Percentiles rank a stretch among this genome's conserved stretches.
Evolutionary conservation across 352 stramenopile species (phyloP).

Genomic region (Pythium sp.): DNA sequence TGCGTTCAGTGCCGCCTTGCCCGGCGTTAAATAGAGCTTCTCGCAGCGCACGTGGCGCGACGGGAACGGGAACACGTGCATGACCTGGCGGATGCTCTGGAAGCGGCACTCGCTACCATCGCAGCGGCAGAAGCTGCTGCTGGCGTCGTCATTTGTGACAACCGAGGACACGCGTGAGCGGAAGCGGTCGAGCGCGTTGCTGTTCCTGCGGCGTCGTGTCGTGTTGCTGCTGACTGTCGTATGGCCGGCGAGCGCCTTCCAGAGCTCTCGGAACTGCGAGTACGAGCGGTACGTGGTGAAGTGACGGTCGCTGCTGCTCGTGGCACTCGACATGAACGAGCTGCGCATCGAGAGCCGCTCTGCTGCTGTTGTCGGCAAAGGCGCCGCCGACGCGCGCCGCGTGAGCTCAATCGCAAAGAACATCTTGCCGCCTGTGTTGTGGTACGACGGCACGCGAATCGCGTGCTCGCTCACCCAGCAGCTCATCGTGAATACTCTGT

Average conservation of each 20-base stretch:
- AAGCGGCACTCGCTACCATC: slow-evolving; percentile 39
- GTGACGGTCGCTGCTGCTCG: slow-evolving; percentile 18
- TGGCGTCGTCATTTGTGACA: background rate
- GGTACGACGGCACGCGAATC: slow-evolving; percentile 21
- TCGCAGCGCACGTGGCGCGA: slow-evolving; percentile 28
- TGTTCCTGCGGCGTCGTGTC: background rate
- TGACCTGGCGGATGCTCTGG: slow-evolving; percentile 31
- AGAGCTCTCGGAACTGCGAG: slow-evolving; percentile 61
- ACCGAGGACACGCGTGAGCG: slow-evolving; percentile 6
- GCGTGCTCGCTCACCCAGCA: slow-evolving; percentile 23
- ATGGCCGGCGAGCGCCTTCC: slow-evolving; percentile 33
- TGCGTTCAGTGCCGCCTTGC: slow-evolving; percentile 31
- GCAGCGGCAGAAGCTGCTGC: slow-evolving; percentile 32
- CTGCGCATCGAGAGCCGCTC: slow-evolving; percentile 20
- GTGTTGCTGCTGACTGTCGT: background rate
- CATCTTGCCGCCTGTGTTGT: slow-evolving; percentile 22
- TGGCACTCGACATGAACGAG: slow-evolving; percentile 16
- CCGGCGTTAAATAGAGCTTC: slow-evolving; percentile 23
- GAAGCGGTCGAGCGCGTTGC: slow-evolving; percentile 11
- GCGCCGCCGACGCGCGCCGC: slow-evolving; percentile 26
- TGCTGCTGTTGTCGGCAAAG: slow-evolving; percentile 21
- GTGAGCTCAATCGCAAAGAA: slow-evolving; percentile 27
- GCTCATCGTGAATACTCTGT: slow-evolving; percentile 10
- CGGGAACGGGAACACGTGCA: slow-evolving; percentile 41
- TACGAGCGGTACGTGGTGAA: slow-evolving; percentile 43